Conservation (phyloP, 352 stramenopile species). For the Globisporangium recalcitrans region DNA sequence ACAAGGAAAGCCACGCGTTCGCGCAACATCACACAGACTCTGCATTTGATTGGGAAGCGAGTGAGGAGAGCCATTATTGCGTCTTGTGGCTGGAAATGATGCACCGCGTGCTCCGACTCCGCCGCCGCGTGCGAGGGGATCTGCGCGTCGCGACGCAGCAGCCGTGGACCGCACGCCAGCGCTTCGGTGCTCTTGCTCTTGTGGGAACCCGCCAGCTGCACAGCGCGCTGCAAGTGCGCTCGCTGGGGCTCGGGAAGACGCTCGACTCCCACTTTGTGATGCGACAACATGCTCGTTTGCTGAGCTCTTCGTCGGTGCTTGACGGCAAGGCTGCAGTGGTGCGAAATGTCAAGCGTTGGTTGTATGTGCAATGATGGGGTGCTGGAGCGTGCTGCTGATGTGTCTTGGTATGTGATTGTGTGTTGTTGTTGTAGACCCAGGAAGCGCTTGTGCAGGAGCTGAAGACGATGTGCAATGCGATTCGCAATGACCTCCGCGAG, state of each 20-base stretch:
- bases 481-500: slow-evolving; percentile 44
- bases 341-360: background rate
- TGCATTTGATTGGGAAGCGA: background rate
- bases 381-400: background rate
- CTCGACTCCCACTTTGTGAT: background rate
- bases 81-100: slow-evolving; percentile 18
- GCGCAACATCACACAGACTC: slow-evolving; percentile 7
- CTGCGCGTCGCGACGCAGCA: background rate
- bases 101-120: slow-evolving; percentile 17
- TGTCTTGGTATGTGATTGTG: background rate
- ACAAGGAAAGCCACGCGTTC: slow-evolving; percentile 11
- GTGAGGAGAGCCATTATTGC: slow-evolving; percentile 6
- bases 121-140: slow-evolving; percentile 8
- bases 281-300: slow-evolving; percentile 5
- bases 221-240: background rate
- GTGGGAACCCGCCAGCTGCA: background rate
- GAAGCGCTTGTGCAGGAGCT: slow-evolving; percentile 31
- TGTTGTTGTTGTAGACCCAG: slow-evolving; percentile 12
- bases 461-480: slow-evolving; percentile 44
- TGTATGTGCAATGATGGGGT: background rate
- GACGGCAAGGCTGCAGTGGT: slow-evolving; percentile 11
- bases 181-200: background rate
- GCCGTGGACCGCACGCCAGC: background rate
- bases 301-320: slow-evolving; percentile 9
- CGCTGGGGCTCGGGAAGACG: background rate